Evolutionary conservation across 139 green algal genomes (phyloP), one percentile per base, ranked within the genome.

Genomic region (Edaphochlamys debaryana): DNA sequence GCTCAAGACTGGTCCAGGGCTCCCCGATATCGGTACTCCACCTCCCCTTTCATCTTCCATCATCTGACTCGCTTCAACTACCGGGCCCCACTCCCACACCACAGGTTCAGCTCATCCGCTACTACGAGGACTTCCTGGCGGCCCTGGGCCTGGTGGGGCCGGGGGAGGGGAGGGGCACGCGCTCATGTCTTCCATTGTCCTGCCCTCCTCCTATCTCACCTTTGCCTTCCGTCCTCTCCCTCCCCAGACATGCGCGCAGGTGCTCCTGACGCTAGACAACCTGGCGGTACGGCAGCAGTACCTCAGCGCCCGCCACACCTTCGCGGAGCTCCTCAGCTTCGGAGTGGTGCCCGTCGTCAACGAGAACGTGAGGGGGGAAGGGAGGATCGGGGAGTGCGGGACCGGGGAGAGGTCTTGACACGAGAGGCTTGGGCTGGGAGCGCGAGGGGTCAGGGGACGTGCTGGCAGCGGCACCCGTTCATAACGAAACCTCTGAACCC

Each of bases 231-330:
- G n/a, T 17, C 69, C 62, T 56, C 23, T 69, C 23, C 7, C 30
- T 0, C 36, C 83, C 84, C 91, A 97, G 94, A 92, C 82, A 11
- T 96, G 92, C 74, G 90, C 93, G 8, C 96, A 98, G 86, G 95
- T 99, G 66, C 88, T 99, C 69, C 89, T 99, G n/a, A 98, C 96
- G 23, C 85, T 97, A 71, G 95, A 98, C 80, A 98, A 98, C 87
- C 87, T 99, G 66, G 91, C 93, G 25, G 92, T 94, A 52, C 88
- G 94, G 29, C 84, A 70, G 29, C 95, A 98, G 88, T 99, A 98
- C 90, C 76, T 96, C 45, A 98, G 96, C 87, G 95, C 95, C 37
- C 87, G 91, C 22, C 96, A 95, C 89, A 99, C 96, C 11, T 98
- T 99, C 69, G 69, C 87, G 8, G 94, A 95, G 89, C 90, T 99